phyloP scores from a whole-genome alignment of 2,329 filamentous ascomycete species.

The Fusarium sororula region DNA sequence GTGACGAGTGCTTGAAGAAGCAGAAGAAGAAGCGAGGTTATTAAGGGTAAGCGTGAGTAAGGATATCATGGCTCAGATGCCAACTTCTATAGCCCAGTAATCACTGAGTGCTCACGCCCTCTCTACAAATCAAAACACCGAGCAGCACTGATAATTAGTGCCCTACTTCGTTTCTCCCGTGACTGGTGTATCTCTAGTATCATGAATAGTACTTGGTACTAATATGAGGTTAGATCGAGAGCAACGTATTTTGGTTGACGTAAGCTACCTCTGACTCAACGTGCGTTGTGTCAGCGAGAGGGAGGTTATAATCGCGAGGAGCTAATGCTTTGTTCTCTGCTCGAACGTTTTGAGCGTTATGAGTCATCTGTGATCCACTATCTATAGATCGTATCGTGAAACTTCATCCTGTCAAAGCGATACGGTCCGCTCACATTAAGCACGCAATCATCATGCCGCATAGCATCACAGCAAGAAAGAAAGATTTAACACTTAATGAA shows the following conservation, averaged over 20 bases:
- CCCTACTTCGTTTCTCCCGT: slow-evolving; percentile 15
- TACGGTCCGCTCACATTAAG: too few species aligned
- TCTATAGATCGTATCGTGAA: neutral
- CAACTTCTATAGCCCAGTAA: too few species aligned
- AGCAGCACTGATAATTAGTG: too few species aligned
- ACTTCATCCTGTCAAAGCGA: neutral
- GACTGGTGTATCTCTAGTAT: slow-evolving; percentile 27
- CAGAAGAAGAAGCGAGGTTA: neutral
- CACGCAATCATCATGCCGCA: neutral
- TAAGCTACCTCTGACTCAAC: neutral
- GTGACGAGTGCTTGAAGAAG: neutral
- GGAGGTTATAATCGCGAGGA: neutral
- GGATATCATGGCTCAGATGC: neutral
- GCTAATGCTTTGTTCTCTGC: too few species aligned
- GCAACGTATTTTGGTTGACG: neutral
- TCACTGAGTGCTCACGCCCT: neutral
- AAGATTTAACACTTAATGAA: rapidly evolving
- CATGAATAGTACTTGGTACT: slow-evolving; percentile 32
- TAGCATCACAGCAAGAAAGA: neutral
- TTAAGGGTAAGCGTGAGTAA: too few species aligned
- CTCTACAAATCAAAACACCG: too few species aligned
- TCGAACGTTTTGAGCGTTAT: neutral
- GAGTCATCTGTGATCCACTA: neutral
- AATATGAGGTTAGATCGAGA: neutral
- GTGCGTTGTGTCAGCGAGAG: too few species aligned